These are phyloP conservation scores for Leishmania lainsoni DNA, from an alignment of 208 protist genomes.

Conservation along the genomic window DNA sequence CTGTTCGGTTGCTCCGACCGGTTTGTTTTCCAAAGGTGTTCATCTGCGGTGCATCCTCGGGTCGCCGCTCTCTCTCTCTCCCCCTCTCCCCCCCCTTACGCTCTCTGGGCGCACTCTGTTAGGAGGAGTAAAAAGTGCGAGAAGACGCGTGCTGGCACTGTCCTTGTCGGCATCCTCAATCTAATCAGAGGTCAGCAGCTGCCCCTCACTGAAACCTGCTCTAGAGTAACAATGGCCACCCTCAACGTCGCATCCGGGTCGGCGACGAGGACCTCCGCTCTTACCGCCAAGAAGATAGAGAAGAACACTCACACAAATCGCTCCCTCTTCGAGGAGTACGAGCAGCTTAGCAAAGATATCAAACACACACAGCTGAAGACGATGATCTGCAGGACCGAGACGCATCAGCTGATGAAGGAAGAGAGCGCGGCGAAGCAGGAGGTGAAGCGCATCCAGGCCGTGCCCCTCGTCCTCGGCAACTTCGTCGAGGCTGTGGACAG, in stretches of 20 bases:
- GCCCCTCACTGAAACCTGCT: not conserved
- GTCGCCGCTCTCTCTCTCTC: conserved; percentile 17
- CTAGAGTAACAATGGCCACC: not conserved
- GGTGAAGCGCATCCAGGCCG: conserved; percentile 99
- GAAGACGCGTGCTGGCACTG: not conserved
- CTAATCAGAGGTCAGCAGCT: not conserved
- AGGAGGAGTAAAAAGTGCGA: not conserved
- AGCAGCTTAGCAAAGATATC: conserved; percentile 67
- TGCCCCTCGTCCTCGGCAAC: conserved; percentile 99
- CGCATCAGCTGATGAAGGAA: conserved; percentile 88
- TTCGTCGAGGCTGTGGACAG: conserved; percentile 99
- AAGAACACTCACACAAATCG: conserved; percentile 5
- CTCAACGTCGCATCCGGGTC: conserved; percentile 5
- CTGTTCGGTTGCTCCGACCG: too few relatives aligned
- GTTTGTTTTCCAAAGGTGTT: conserved; percentile 3
- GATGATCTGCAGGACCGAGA: conserved; percentile 90
- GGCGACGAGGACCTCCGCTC: conserved; percentile 19
- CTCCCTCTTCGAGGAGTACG: conserved; percentile 84
- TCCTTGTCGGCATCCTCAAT: not conserved
- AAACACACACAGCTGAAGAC: conserved; percentile 88
- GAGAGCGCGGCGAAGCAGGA: conserved; percentile 92
- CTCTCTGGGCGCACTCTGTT: not conserved
- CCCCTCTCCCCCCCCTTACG: not conserved
- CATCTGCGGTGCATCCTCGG: not conserved
- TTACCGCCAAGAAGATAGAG: conserved; percentile 10